A percentile compares a stretch with the other conserved stretches of the same genome.
Evolutionary conservation across 176 grass and related monocot genomes (phyloP).

Genomic region (Oryza meridionalis): DNA sequence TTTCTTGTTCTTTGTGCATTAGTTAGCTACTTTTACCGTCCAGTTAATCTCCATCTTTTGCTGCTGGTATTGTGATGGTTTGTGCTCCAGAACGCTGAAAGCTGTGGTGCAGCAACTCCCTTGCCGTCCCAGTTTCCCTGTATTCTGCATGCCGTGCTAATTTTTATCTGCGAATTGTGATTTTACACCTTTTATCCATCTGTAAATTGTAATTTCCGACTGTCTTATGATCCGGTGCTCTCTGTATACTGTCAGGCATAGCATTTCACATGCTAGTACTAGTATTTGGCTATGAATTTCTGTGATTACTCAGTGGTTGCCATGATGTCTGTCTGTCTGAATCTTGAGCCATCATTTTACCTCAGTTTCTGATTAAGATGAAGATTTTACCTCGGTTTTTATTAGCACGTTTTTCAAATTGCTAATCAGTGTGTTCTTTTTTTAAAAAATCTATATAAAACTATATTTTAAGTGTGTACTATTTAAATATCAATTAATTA

Average conservation of each 20-base stretch:
- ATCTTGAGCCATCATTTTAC: background rate
- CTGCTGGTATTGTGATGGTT: background rate
- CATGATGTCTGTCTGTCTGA: background rate
- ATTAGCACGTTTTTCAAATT: no score
- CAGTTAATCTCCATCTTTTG: background rate
- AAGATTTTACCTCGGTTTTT: no score
- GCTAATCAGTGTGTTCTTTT: no score
- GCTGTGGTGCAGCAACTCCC: background rate
- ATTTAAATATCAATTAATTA: no score
- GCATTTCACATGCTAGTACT: background rate
- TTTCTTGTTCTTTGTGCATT: background rate
- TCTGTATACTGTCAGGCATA: background rate
- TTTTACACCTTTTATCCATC: background rate
- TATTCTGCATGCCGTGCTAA: background rate
- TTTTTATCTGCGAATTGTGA: no score
- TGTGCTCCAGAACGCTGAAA: background rate
- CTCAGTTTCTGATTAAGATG: no score
- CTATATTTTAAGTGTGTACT: no score
- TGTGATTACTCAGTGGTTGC: background rate
- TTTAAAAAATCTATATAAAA: no score
- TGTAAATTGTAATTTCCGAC: background rate
- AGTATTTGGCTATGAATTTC: no score
- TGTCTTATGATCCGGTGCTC: background rate
- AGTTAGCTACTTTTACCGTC: background rate
- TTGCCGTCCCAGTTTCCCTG: background rate